Evolutionary conservation across 2,329 filamentous ascomycete species (phyloP).

Genomic region (Dactylonectria macrodidyma): DNA sequence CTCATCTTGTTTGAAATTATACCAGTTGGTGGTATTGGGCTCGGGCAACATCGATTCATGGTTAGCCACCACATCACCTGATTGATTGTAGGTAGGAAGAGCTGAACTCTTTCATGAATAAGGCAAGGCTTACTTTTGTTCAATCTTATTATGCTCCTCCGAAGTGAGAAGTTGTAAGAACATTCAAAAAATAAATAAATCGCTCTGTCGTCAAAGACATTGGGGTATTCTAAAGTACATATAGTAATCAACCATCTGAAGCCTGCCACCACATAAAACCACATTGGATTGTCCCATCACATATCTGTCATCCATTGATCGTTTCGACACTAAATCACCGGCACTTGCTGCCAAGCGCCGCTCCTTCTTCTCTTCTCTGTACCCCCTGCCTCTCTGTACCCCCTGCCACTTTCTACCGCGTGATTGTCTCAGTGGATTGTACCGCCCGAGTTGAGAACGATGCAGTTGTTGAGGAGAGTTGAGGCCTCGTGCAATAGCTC

Average conservation of each 20-base stretch:
- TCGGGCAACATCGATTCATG: neutral
- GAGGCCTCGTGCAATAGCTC: slow-evolving; percentile 92
- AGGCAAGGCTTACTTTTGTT: slow-evolving; percentile 20
- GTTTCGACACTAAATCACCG: slow-evolving; percentile 16
- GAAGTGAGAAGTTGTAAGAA: slow-evolving; percentile 17
- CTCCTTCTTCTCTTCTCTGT: neutral
- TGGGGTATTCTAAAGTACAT: slow-evolving; percentile 50
- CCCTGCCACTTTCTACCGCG: too few species aligned
- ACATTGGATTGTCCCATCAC: slow-evolving; percentile 28
- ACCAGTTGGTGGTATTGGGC: neutral
- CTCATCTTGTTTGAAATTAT: neutral
- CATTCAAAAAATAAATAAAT: slow-evolving; percentile 15
- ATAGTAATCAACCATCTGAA: slow-evolving; percentile 34
- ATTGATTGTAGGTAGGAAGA: neutral
- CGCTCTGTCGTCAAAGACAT: slow-evolving; percentile 39
- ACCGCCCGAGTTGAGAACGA: slow-evolving; percentile 60
- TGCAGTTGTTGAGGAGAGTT: slow-evolving; percentile 84
- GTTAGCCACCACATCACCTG: neutral
- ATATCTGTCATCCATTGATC: slow-evolving; percentile 20
- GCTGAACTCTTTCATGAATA: slow-evolving; percentile 9
- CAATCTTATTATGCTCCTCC: slow-evolving; percentile 24
- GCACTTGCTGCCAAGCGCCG: slow-evolving; percentile 7
- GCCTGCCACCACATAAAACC: slow-evolving; percentile 34
- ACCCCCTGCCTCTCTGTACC: neutral
- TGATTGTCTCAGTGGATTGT: slow-evolving; percentile 41